phyloP scores from a whole-genome alignment of 2,329 filamentous ascomycete species.

The Monilinia fructicola region DNA sequence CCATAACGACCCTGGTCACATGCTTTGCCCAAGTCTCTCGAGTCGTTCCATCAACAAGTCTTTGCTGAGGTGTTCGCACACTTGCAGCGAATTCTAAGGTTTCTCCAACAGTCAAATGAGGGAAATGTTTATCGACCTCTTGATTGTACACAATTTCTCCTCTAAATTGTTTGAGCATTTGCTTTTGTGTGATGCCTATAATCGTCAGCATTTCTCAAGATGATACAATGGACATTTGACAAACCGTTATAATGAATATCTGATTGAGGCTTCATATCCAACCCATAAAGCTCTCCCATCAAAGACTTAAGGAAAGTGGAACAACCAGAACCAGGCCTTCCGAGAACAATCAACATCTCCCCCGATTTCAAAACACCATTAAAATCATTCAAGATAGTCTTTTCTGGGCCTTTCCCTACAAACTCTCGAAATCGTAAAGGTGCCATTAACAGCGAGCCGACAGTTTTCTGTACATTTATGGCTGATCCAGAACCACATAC shows the following conservation, averaged over 20 bases:
- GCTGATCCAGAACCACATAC: constrained; percentile 67
- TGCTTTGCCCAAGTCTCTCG: constrained; percentile 51
- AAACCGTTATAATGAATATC: constrained; percentile 62
- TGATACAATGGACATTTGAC: constrained; percentile 52
- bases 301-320: constrained; percentile 63
- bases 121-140: constrained; percentile 74
- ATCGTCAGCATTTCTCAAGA: constrained; percentile 48
- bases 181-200: constrained; percentile 48
- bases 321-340: constrained; percentile 64
- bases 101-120: constrained; percentile 71
- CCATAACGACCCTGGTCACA: constrained; percentile 60
- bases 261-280: constrained; percentile 53
- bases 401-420: constrained; percentile 52
- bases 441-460: constrained; percentile 57
- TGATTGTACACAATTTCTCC: constrained; percentile 73
- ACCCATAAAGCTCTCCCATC: constrained; percentile 57
- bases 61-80: constrained; percentile 63
- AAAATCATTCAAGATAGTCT: constrained; percentile 62
- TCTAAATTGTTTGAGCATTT: constrained; percentile 60
- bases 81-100: constrained; percentile 73
- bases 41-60: constrained; percentile 55
- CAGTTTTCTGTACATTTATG: constrained; percentile 67
- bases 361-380: constrained; percentile 63
- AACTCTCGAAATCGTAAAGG: constrained; percentile 59
- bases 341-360: constrained; percentile 68